These are phyloP conservation scores for Vigna angularis DNA, from an alignment of 306 rosid genomes.

Conservation along the genomic window DNA sequence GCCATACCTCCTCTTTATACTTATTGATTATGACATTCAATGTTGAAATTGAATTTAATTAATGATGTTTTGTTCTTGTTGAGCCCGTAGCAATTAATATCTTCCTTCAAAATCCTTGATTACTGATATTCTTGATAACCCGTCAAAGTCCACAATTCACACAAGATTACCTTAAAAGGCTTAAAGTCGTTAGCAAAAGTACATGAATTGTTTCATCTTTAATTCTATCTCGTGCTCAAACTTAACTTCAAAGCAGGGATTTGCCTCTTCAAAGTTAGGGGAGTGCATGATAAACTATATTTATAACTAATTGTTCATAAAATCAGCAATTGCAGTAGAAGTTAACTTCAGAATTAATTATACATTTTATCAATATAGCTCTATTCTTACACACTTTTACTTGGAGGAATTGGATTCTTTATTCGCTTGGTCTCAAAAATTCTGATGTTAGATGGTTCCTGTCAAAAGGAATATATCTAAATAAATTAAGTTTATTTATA, in stretches of 20 bases:
- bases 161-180: not conserved
- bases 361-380: not conserved
- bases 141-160: not conserved
- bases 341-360: not conserved
- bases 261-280: not conserved
- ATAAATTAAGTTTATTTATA: not conserved
- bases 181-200: not conserved
- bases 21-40: constrained; percentile 10
- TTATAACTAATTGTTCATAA: not conserved
- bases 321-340: not conserved
- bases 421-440: not conserved
- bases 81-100: not conserved
- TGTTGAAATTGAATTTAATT: not conserved
- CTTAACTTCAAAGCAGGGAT: not conserved
- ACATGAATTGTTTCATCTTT: not conserved
- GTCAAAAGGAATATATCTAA: not conserved
- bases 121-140: not conserved
- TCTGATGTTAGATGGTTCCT: not conserved
- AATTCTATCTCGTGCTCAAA: not conserved
- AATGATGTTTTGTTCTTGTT: constrained; percentile 6
- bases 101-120: not conserved
- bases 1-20: not conserved
- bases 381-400: not conserved
- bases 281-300: not conserved
- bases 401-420: constrained; percentile 6